Evolutionary conservation across 2,329 filamentous ascomycete species (phyloP).

Genomic region (Falciphora oryzae): DNA sequence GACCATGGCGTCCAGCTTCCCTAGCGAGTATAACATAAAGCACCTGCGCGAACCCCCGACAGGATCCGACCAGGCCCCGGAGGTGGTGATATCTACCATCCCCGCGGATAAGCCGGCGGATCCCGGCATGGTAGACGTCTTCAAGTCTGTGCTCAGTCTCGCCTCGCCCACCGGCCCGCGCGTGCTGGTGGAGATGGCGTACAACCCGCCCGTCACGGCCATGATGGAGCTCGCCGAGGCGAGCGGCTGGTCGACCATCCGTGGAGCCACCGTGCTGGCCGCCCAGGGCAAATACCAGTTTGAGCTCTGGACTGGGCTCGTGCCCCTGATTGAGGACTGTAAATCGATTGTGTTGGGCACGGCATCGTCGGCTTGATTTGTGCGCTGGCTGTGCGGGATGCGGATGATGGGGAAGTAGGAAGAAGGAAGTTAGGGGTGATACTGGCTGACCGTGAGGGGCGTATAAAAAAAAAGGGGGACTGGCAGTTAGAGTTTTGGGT

Average conservation of each 20-base stretch:
- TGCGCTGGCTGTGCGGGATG: too few species aligned
- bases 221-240: constrained; percentile 78
- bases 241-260: constrained; percentile 74
- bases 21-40: constrained; percentile 62
- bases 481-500: neutral
- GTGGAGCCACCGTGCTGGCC: constrained; percentile 82
- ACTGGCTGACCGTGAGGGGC: too few species aligned
- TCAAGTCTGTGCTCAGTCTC: constrained; percentile 48
- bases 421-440: too few species aligned
- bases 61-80: constrained; percentile 32
- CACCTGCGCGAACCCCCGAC: constrained; percentile 44
- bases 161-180: constrained; percentile 33
- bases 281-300: constrained; percentile 90
- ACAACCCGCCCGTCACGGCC: constrained; percentile 78
- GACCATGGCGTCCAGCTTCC: constrained; percentile 66
- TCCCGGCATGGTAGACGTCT: constrained; percentile 56
- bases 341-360: constrained; percentile 5
- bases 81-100: constrained; percentile 82
- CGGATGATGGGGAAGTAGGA: neutral
- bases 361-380: neutral
- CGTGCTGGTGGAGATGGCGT: constrained; percentile 90
- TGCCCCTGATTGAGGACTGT: constrained; percentile 42
- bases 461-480: neutral
- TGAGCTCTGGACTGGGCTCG: constrained; percentile 78
- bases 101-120: constrained; percentile 86